phyloP scores from a whole-genome alignment of 2,329 filamentous ascomycete species.

The Talaromyces amestolkiae region DNA sequence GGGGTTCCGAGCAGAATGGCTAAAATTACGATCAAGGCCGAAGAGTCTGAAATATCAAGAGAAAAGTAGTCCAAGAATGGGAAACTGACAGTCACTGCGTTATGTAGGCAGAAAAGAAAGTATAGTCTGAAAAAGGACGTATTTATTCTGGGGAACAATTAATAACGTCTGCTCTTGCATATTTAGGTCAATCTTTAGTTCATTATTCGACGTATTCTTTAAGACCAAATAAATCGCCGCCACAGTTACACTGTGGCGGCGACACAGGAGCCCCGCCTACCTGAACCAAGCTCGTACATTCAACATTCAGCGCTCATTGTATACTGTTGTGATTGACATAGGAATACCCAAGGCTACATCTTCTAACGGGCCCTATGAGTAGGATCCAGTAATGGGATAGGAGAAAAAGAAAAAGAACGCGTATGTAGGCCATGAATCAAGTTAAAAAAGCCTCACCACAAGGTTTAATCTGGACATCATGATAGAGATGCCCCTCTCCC shows the following conservation, averaged over 20 bases:
- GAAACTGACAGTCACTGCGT: background rate
- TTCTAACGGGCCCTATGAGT: background rate
- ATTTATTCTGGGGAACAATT: background rate
- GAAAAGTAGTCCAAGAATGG: too few species aligned
- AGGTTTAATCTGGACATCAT: background rate
- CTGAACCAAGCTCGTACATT: background rate
- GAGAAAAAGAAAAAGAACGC: background rate
- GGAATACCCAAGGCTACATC: background rate
- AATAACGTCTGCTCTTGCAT: background rate
- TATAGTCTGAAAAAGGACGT: background rate
- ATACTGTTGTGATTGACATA: background rate
- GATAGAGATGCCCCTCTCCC: background rate
- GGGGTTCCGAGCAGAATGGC: background rate
- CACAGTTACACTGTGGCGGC: background rate
- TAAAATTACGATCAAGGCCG: background rate
- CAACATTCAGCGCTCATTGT: background rate
- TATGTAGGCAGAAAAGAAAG: background rate
- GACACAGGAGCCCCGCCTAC: background rate
- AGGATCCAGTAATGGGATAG: background rate
- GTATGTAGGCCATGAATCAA: background rate
- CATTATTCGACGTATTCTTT: background rate
- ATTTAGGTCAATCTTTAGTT: background rate
- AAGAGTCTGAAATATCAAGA: background rate
- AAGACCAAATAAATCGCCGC: background rate
- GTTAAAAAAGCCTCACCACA: background rate